phyloP scores from a whole-genome alignment of 768 basidiomycete genomes.

The Mycena metata region DNA sequence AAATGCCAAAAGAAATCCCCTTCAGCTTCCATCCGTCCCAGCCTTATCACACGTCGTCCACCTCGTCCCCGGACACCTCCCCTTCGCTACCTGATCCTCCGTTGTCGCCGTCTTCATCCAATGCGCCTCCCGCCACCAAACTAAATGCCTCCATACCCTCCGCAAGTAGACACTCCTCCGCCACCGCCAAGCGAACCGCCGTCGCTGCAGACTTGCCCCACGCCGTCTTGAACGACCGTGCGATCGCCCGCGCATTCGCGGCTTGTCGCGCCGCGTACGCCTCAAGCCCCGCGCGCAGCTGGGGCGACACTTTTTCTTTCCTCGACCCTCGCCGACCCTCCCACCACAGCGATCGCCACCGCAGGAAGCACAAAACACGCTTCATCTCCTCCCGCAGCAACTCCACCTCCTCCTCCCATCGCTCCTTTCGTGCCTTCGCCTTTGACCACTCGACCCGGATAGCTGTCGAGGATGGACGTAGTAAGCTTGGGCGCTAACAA shows the following conservation, averaged over 20 bases:
- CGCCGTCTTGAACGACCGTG: neutral
- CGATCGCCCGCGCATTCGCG: neutral
- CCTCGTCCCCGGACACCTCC: too few relatives aligned
- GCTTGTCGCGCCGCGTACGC: slow-evolving; percentile 18
- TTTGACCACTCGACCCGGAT: slow-evolving; percentile 43
- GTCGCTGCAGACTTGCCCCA: slow-evolving; percentile 3
- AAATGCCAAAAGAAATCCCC: too few relatives aligned
- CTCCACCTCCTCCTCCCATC: slow-evolving; percentile 42
- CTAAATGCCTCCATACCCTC: neutral
- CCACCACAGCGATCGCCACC: slow-evolving; percentile 17
- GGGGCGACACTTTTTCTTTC: neutral
- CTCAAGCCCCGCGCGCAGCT: neutral
- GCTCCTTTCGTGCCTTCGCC: slow-evolving; percentile 30
- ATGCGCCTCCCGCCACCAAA: neutral
- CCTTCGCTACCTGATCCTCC: neutral
- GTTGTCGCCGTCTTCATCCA: neutral
- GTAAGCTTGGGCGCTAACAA: too few relatives aligned
- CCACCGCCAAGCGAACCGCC: neutral
- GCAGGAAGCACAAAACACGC: slow-evolving; percentile 15
- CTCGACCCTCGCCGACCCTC: neutral
- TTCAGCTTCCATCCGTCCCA: too few relatives aligned
- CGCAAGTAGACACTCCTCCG: neutral
- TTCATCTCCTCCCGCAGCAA: slow-evolving; percentile 42
- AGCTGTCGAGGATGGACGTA: too few relatives aligned
- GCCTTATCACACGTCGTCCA: too few relatives aligned